These are phyloP conservation scores for Sphagnum fallax DNA, from an alignment of 228 moss, liverwort and hornwort species.

Conservation along the genomic window DNA sequence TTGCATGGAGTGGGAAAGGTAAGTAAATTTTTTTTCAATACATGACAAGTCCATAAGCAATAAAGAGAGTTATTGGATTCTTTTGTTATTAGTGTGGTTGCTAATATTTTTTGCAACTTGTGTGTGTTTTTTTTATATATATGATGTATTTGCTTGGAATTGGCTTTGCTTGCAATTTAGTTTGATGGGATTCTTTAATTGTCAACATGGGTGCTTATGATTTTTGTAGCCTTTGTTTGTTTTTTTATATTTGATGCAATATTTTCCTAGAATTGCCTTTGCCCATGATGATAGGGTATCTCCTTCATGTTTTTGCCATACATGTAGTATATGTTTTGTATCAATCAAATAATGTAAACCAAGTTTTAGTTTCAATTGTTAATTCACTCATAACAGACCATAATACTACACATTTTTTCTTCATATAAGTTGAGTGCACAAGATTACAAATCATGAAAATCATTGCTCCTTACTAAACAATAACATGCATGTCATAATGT, in stretches of 20 bases:
- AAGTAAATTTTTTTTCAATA: too few species aligned
- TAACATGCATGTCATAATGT: too few species aligned
- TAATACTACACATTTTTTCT: neutral
- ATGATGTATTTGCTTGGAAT: neutral
- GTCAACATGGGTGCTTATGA: neutral
- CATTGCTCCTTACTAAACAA: too few species aligned
- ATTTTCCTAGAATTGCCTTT: slow-evolving; percentile 42
- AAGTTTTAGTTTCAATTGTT: neutral
- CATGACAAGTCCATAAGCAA: too few species aligned
- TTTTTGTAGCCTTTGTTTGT: slow-evolving; percentile 49
- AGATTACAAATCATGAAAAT: neutral
- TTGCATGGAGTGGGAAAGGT: too few species aligned
- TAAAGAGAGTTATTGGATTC: too few species aligned
- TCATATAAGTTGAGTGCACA: neutral
- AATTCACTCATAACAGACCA: neutral
- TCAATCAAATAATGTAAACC: neutral
- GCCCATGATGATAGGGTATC: slow-evolving; percentile 31
- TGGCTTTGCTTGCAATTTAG: neutral
- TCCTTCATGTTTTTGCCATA: neutral
- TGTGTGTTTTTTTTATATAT: neutral
- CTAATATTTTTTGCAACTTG: neutral
- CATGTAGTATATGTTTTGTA: neutral
- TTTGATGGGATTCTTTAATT: too few species aligned
- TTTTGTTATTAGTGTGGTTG: neutral
- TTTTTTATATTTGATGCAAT: slow-evolving; percentile 56